These are phyloP conservation scores for Phlyctochytrium bullatum DNA, from an alignment of 192 early-diverging fungal species.

Conservation along the genomic window DNA sequence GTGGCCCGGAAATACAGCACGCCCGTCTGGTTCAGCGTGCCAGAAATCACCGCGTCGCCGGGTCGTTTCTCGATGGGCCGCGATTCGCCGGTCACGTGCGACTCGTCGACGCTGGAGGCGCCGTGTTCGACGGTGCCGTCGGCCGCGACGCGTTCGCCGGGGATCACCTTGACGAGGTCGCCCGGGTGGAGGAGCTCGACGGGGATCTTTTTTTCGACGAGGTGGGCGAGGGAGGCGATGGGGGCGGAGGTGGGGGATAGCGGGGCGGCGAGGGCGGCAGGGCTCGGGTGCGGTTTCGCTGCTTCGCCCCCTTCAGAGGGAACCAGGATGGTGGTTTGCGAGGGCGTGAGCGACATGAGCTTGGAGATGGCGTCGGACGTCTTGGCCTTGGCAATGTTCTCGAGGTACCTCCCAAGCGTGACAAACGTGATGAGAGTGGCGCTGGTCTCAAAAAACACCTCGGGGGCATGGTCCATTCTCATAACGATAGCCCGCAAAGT, in stretches of 20 bases:
- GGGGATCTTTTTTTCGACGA: conserved; percentile 70
- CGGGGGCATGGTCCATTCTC: conserved; percentile 43
- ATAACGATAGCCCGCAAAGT: conserved; percentile 55
- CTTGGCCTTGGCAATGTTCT: conserved; percentile 93
- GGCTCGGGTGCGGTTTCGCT: too few species aligned
- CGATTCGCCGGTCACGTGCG: conserved; percentile 94
- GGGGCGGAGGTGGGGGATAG: not conserved
- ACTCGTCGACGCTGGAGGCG: conserved; percentile 82
- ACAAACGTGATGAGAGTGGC: conserved; percentile 93
- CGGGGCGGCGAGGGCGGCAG: too few species aligned
- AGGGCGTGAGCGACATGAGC: conserved; percentile 82
- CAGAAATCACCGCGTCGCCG: conserved; percentile 76
- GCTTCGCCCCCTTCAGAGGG: conserved; percentile 24
- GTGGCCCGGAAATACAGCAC: conserved; percentile 79
- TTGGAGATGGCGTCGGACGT: conserved; percentile 86
- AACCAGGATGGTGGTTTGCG: conserved; percentile 48
- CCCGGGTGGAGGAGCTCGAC: conserved; percentile 82
- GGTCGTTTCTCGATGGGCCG: conserved; percentile 68
- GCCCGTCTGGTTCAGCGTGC: conserved; percentile 92
- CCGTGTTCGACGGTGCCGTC: conserved; percentile 82
- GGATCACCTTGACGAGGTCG: conserved; percentile 84
- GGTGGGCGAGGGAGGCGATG: not conserved
- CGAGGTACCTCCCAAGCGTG: conserved; percentile 85
- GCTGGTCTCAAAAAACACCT: conserved; percentile 93
- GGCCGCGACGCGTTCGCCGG: conserved; percentile 89